Conservation (phyloP, 495 filamentous ascomycete species). For the Talaromyces wortmannii region DNA sequence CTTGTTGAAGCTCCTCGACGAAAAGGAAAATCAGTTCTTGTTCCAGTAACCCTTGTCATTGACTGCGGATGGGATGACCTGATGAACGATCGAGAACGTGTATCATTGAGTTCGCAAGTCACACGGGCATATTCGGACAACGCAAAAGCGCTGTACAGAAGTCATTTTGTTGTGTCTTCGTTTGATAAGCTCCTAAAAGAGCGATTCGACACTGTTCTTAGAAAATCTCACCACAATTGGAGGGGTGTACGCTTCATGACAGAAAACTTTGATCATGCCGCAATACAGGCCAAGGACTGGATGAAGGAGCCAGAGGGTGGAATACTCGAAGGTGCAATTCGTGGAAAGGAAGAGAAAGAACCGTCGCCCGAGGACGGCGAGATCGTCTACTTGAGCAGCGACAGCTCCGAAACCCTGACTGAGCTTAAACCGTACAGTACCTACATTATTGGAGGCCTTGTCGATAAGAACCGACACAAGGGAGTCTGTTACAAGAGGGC, state of each 20-base stretch:
- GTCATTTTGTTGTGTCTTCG: slow-evolving; percentile 67
- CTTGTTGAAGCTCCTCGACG: slow-evolving; percentile 12
- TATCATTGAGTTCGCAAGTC: slow-evolving; percentile 74
- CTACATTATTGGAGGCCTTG: slow-evolving; percentile 91
- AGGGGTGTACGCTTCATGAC: slow-evolving; percentile 64
- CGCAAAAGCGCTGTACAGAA: slow-evolving; percentile 51
- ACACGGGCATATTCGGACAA: slow-evolving; percentile 88
- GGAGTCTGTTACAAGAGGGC: slow-evolving; percentile 85
- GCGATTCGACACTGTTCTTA: slow-evolving; percentile 69
- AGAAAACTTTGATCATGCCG: slow-evolving; percentile 61
- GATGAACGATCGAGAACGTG: slow-evolving; percentile 78
- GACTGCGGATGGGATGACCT: slow-evolving; percentile 90
- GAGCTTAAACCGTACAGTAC: slow-evolving; percentile 75
- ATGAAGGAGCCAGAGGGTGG: slow-evolving; percentile 51
- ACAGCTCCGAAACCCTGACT: slow-evolving; percentile 74
- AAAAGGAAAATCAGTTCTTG: slow-evolving; percentile 31
- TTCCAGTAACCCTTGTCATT: slow-evolving; percentile 74
- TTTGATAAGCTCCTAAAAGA: slow-evolving; percentile 70
- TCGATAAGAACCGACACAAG: slow-evolving; percentile 94
- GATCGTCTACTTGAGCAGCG: slow-evolving; percentile 81
- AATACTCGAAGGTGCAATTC: slow-evolving; percentile 45
- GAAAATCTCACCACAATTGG: slow-evolving; percentile 67
- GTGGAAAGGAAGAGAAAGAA: slow-evolving; percentile 23
- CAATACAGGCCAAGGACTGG: slow-evolving; percentile 47
- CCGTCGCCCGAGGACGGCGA: slow-evolving; percentile 42